phyloP scores from a whole-genome alignment of 2,329 filamentous ascomycete genomes.

The Alternaria gansuensis region DNA sequence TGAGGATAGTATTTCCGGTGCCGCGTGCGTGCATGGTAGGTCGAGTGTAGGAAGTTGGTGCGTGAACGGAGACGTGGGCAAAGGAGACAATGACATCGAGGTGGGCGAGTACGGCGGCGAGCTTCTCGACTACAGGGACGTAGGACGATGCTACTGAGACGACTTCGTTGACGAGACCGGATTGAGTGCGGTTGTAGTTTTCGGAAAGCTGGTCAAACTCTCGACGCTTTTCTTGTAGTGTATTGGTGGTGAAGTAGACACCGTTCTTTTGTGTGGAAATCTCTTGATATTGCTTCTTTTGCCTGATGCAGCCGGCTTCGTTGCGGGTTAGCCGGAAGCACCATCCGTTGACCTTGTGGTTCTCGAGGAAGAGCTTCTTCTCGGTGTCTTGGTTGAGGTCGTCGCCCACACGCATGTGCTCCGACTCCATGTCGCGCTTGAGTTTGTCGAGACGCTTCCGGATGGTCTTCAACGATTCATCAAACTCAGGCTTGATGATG shows the following conservation, averaged over 20 bases:
- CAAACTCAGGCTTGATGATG: conserved; percentile 98
- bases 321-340: conserved; percentile 92
- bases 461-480: conserved; percentile 86
- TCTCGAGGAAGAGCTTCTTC: conserved; percentile 98
- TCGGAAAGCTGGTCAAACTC: conserved; percentile 94
- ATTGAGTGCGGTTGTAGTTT: conserved; percentile 95
- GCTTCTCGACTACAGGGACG: conserved; percentile 86
- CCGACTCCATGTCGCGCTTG: conserved; percentile 80
- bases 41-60: conserved; percentile 88
- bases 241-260: conserved; percentile 93
- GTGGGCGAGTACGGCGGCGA: conserved; percentile 88
- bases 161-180: conserved; percentile 88
- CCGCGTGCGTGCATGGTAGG: conserved; percentile 91
- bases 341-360: conserved; percentile 94
- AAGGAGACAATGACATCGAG: conserved; percentile 95
- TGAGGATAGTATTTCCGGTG: conserved; percentile 86
- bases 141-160: conserved; percentile 94
- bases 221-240: conserved; percentile 79
- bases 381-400: conserved; percentile 93
- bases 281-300: conserved; percentile 88
- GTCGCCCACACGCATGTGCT: conserved; percentile 77
- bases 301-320: conserved; percentile 91
- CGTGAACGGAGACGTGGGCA: conserved; percentile 91
- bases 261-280: conserved; percentile 99
- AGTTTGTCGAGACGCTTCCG: conserved; percentile 89